Base-by-base conservation (phyloP, 139 green algal species). In the Asterochloris erici region DNA sequence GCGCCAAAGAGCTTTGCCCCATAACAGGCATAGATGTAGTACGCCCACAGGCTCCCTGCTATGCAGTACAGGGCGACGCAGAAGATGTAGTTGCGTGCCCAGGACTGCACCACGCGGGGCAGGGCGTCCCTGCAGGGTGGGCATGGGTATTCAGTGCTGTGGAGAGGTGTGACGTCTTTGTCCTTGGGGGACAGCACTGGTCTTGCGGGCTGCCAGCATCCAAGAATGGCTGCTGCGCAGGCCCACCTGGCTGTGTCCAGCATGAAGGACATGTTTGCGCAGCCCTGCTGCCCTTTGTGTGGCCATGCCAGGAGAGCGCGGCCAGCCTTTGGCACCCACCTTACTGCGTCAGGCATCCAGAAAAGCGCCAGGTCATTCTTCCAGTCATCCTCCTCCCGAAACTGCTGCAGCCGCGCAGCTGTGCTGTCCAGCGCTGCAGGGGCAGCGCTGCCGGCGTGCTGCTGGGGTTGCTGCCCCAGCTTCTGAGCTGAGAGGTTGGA, bases 21-120 rank as follows among this genome's bases (percentile, higher is more conserved):
- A 80, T 95, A 96, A 74, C 86, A 92, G 29, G 86, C 90, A 85
- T 98, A 97, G 14, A 86, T 87, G 82, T 96, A 97, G 78, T 95
- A 97, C 11, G 82, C 79, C 95, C 95, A 98, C 19, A 90, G 1
- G 0, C 29, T 82, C 0, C 93, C 91, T 0, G 94, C 74, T 11
- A 71, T 81, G 63, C 93, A 94, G 86, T 98, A 98, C 2, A 98
- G 69, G 1, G 86, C 85, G 23, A 90, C 85, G 74, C 86, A 92
- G 12, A 93, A 79, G 1, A 98, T 66, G 78, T 89, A 96, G 86
- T 90, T 94, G 61, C 95, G 92, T 54, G 97, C 79, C 95, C 95
- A 98, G 23, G 84, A 77, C 14, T 66, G 47, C 54, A 84, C 74
- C 0, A 87, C 60, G 10, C 84, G 68, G 23, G 84, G 84, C 79